Evolutionary conservation across 2,329 filamentous ascomycete genomes (phyloP), one percentile per base, ranked within the genome.

Genomic region (Cladosporium sp.): DNA sequence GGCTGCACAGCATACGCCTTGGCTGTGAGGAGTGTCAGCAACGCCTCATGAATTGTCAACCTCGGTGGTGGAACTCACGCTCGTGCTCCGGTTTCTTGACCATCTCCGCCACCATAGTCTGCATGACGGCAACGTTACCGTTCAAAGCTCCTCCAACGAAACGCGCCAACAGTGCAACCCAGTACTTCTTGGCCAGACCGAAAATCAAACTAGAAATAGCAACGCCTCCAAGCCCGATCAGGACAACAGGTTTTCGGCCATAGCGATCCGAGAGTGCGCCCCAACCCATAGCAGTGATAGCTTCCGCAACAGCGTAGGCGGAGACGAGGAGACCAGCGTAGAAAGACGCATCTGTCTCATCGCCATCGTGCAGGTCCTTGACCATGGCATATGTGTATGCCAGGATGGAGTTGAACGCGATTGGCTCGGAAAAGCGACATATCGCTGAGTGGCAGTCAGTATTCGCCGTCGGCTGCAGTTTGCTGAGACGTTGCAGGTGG

Each of bases 31-130:
- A 11, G n/a, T 52, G 35, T 49, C 35, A 56, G 49, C 43, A 14
- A n/a, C 31, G 40, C 40, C 22, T 28, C 22, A 4, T 28, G 22
- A 28, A 28, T 4, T 28, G 22, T 7, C 22, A 28, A 28, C 4
- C 22, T 28, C 22, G 22, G 19, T 43, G 22, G 22, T 18, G 42
- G 38, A n/a, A 81, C 84, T 76, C 71, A 89, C 86, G 87, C 71
- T 95, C 89, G 70, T 93, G 87, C 61, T 90, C 86, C 13, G 86
- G 87, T 52, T 84, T 86, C 34, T 80, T 88, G 46, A 92, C 86
- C 54, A 95, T 70, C 69, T 95, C 90, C 33, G 86, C 87, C 10
- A 95, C 89, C 86, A 93, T 93, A 28, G 89, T 95, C 69, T 92
- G 85, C 46, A 63, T 59, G 28, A 62, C 56, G 31, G 86, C 89